phyloP scores from a whole-genome alignment of 345 rosid species.

The Conringia planisiliqua region DNA sequence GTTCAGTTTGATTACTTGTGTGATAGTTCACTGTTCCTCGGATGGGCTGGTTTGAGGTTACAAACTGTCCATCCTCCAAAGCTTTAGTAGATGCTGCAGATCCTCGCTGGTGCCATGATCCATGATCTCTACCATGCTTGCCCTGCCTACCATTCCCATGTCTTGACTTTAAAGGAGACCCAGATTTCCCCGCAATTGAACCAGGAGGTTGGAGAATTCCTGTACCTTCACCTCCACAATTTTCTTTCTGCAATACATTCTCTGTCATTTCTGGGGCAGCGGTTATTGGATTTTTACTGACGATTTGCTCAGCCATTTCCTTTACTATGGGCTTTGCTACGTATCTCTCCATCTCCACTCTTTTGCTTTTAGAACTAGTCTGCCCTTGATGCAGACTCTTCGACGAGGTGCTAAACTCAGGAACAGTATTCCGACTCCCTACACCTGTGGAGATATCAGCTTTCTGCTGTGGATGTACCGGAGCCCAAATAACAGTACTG shows the following conservation, averaged over 20 bases:
- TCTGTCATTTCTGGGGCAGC: conserved; percentile 29
- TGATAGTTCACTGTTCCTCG: conserved; percentile 46
- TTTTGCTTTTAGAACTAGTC: conserved; percentile 61
- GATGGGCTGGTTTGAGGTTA: conserved; percentile 37
- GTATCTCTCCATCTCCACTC: conserved; percentile 90
- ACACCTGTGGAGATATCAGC: conserved; percentile 48
- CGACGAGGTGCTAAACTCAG: conserved; percentile 39
- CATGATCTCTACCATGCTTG: conserved; percentile 58
- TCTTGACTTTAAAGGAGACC: conserved; percentile 39
- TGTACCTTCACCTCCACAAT: conserved; percentile 35
- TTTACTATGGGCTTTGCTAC: conserved; percentile 84
- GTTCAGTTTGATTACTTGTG: conserved; percentile 31
- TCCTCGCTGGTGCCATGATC: conserved; percentile 71
- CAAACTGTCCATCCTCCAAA: conserved; percentile 35
- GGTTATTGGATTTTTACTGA: conserved; percentile 38
- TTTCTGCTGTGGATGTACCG: conserved; percentile 61
- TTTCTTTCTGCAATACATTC: conserved; percentile 18
- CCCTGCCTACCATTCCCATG: conserved; percentile 56
- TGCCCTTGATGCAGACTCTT: conserved; percentile 57
- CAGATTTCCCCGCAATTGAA: conserved; percentile 39
- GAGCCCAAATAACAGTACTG: conserved; percentile 88
- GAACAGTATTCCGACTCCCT: conserved; percentile 37
- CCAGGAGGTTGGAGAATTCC: conserved; percentile 38
- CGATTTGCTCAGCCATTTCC: conserved; percentile 74
- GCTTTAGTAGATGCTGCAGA: conserved; percentile 43